Conservation (phyloP, 805 yeast species). For the Candida anglica region DNA sequence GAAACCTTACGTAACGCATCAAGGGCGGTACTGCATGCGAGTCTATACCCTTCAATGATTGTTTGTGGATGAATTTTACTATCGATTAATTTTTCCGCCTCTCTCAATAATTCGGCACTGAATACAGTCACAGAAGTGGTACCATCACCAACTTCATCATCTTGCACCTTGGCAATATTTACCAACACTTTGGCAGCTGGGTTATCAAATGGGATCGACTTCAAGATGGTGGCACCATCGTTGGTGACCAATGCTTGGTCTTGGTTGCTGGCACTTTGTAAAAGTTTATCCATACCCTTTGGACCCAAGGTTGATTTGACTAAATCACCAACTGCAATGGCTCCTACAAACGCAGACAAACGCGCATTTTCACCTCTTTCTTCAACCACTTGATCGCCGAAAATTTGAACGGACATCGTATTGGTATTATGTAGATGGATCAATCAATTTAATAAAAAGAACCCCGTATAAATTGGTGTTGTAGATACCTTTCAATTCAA, state of each 20-base stretch:
- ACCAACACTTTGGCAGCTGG: conserved; percentile 97
- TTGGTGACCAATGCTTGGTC: conserved; percentile 82
- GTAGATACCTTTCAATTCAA: background rate
- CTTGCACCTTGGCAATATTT: conserved; percentile 93
- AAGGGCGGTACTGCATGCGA: conserved; percentile 83
- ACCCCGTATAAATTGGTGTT: background rate
- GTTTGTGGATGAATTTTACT: conserved; percentile 97
- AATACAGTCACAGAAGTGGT: conserved; percentile 92
- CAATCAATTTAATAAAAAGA: background rate
- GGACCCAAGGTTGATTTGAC: conserved; percentile 96
- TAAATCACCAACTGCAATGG: conserved; percentile 97
- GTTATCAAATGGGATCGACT: conserved; percentile 90
- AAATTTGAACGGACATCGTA: conserved; percentile 77
- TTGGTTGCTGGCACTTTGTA: conserved; percentile 76
- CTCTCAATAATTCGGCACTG: conserved; percentile 86
- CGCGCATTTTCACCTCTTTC: conserved; percentile 98
- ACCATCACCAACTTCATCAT: conserved; percentile 98
- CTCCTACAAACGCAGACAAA: conserved; percentile 95
- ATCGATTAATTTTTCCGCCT: conserved; percentile 90
- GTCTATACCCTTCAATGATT: conserved; percentile 90
- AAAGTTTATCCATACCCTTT: conserved; percentile 95
- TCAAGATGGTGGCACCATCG: conserved; percentile 96
- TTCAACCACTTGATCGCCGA: conserved; percentile 96
- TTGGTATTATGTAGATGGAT: conserved; percentile 1
- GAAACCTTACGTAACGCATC: conserved; percentile 74